Evolutionary conservation across 805 yeast species (phyloP), one percentile per base, ranked within the genome.

Genomic region (Hanseniaspora opuntiae): DNA sequence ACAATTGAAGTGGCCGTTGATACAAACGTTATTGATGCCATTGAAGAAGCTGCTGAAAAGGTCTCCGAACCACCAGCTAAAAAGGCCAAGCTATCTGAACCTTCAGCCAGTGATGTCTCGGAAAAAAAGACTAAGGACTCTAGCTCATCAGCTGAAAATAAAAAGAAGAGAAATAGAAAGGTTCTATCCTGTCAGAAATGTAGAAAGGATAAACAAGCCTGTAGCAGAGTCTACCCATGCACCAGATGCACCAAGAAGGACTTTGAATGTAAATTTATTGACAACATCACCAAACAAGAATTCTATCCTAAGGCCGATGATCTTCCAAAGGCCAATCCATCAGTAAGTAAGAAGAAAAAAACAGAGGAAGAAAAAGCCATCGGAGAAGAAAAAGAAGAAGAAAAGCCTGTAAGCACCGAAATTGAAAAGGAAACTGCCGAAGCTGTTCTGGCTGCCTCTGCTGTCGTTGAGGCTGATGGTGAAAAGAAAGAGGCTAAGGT

Each of bases 201-300:
- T 33, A 51, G 54, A 51, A 51, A 51, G 16, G 54, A 51, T 33
- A 51, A 51, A 22, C 54, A 51, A 44, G 54, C 54, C 1, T 51
- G 54, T 37, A 28, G 48, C 6, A 51, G 54, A 44, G 39, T 46
- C 19, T 51, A 33, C 14, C 54, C 54, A 19, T 51, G 54, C 30
- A 19, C 54, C 10, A 51, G 54, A 51, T 51, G 54, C 12, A 42
- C 38, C 11, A 51, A 51, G 25, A 51, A 51, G 25, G 54, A 51
- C 22, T 51, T 51, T 51, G 48, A 32, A 11, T 51, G 54, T 44
- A 36, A 44, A 20, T 51, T 51, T 28, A 36, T 51, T 28, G 54
- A 51, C 32, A 51, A 51, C 16, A 51, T 51, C 22, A 51, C 54
- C 5, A 37, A 46, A 14, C 17, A 44, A 25, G 47, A 51, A 14